These are phyloP conservation scores for Cladophialophora chaetospira DNA, from an alignment of 2,329 filamentous ascomycete species.

Conservation along the genomic window DNA sequence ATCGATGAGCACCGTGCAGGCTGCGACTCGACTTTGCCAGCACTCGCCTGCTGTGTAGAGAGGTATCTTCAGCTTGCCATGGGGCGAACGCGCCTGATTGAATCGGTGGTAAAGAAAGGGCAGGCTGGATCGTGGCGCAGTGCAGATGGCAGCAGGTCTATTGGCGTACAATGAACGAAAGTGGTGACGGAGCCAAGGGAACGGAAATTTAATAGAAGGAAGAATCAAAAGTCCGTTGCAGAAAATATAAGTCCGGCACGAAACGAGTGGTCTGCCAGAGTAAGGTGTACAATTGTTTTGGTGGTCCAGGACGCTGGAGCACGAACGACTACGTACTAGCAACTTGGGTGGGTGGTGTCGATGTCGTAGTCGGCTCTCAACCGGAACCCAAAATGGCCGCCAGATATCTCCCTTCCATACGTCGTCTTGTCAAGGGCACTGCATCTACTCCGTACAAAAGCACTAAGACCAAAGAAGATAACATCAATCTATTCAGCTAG, in stretches of 20 bases:
- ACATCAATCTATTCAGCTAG: neutral
- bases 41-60: neutral
- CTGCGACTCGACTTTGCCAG: constrained; percentile 1
- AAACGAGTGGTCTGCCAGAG: neutral
- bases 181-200: constrained; percentile 10
- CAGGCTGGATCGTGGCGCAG: constrained; percentile 12
- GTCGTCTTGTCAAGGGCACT: neutral
- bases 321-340: neutral
- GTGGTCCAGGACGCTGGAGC: neutral
- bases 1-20: constrained; percentile 11
- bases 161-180: constrained; percentile 5
- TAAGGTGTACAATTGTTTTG: neutral
- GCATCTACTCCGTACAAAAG: neutral
- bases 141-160: constrained; percentile 7
- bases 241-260: neutral
- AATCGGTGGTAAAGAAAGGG: neutral
- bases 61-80: constrained; percentile 12
- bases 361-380: constrained; percentile 1
- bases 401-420: too few species aligned
- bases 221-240: neutral
- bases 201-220: neutral
- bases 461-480: neutral
- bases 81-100: neutral
- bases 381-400: too few species aligned
- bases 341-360: constrained; percentile 12